Base-by-base conservation (phyloP, 23 red algal species). In the Gracilaria domingensis region DNA sequence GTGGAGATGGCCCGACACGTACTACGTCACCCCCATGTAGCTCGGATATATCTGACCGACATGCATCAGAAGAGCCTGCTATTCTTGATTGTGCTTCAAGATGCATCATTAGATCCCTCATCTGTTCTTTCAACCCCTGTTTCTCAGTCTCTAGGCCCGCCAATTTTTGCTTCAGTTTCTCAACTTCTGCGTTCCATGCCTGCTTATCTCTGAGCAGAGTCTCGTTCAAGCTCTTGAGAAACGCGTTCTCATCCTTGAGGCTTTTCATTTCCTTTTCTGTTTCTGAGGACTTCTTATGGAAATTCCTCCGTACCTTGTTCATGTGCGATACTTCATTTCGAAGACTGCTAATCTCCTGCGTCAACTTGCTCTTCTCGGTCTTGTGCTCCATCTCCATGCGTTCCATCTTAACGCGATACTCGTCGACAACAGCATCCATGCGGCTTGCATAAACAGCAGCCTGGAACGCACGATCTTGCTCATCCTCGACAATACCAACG, bases 211-310 rank as follows among this genome's bases (percentile, higher is more conserved):
- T 66, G 32, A 95, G 66, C 16, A 95, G 60, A 16, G 57, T 91
- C 66, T 95, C 94, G 83, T 95, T 95, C 34, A 95, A 79, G 54
- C 67, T 88, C 49, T 95, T 89, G 2, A 95, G 64, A 38, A 95
- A 95, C 9, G 79, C 79, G 57, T 89, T 89, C 50, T 95, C 80
- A 59, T 95, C 94, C 39, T 50, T 85, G 30, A 83, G 75, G 28
- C 75, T 67, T 23, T 95, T 87, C 45, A 60, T 60, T 82, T 88
- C 86, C 67, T 81, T 75, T 49, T 95, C 66, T 35, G 86, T 36
- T 35, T 81, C 82, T 66, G 24, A 35, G 2, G 84, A 67, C 37
- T 80, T 65, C 45, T 36, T 69, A 18, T 81, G 49, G 30, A 91
- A 51, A 62, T 32, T 59, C 45, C 38, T 66, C 26, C 39, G 53